A percentile compares a stretch with the other conserved stretches of the same genome.
Conservation (phyloP, 345 rosid genomes). For the Rhizophora apiculata region DNA sequence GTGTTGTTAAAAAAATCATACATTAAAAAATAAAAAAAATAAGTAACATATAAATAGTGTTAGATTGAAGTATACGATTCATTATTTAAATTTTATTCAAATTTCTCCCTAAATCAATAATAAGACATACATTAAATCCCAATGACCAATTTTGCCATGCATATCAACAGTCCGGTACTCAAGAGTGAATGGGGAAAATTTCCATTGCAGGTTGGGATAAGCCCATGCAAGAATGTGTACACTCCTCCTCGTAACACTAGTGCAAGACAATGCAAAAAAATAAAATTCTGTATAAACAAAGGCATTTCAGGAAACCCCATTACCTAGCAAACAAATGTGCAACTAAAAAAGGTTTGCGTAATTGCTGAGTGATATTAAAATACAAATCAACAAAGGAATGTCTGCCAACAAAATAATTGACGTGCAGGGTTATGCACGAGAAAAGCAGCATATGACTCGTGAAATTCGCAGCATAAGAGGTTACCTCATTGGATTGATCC, state of each 20-base stretch:
- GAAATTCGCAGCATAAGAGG: background rate
- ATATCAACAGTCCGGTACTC: no score
- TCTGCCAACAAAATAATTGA: no score
- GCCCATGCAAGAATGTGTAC: constrained; percentile 83
- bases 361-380: background rate
- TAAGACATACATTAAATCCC: no score
- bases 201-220: constrained; percentile 79
- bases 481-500: constrained; percentile 92
- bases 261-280: constrained; percentile 56
- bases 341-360: background rate
- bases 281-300: background rate
- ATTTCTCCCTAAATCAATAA: no score
- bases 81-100: no score
- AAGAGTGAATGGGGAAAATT: background rate
- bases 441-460: background rate
- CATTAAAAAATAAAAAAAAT: no score
- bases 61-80: no score
- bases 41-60: no score
- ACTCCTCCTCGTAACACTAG: constrained; percentile 89
- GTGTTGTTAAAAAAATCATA: no score
- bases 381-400: background rate
- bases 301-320: background rate
- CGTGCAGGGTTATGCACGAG: background rate
- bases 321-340: background rate
- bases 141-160: no score